Evolutionary conservation across 1,284 basidiomycete species (phyloP).

Genomic region (Ceratobasidium theobromae): DNA sequence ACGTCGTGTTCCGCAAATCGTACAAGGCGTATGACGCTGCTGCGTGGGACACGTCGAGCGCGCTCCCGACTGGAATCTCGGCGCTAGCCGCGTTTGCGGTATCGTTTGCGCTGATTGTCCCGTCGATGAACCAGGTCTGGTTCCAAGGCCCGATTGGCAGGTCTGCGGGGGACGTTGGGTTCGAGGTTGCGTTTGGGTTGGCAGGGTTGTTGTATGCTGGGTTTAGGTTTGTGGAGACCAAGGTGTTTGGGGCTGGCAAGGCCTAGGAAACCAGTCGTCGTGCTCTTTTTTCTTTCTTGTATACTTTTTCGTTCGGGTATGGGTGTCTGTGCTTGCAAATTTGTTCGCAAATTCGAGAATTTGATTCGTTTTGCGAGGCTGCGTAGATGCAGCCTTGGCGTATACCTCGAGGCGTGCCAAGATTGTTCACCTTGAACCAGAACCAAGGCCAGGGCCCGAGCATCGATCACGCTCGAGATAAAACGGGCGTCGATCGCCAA

Average conservation of each 20-base stretch:
- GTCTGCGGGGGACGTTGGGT: conserved; percentile 68
- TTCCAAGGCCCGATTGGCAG: conserved; percentile 67
- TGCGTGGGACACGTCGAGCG: conserved; percentile 56
- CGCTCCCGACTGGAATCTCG: conserved; percentile 64
- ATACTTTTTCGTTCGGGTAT: too few species aligned
- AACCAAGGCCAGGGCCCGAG: too few species aligned
- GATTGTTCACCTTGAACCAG: too few species aligned
- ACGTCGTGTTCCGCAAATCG: conserved; percentile 59
- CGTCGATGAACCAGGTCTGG: conserved; percentile 71
- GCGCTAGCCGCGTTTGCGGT: conserved; percentile 54
- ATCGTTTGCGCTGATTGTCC: conserved; percentile 62
- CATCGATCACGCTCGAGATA: too few species aligned
- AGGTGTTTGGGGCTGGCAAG: neutral
- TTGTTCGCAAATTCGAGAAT: too few species aligned
- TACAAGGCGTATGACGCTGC: conserved; percentile 55
- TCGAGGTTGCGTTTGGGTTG: conserved; percentile 63
- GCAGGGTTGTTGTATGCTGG: conserved; percentile 59
- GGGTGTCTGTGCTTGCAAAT: too few species aligned
- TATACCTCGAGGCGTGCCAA: too few species aligned
- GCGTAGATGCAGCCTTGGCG: too few species aligned
- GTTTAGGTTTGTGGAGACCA: conserved; percentile 51
- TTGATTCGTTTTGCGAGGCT: too few species aligned
- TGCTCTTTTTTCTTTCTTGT: neutral
- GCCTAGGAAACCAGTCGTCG: conserved; percentile 10
- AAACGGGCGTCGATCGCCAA: too few species aligned